These are phyloP conservation scores for Daedalea quercina DNA, from an alignment of 768 basidiomycete genomes.

Conservation along the genomic window DNA sequence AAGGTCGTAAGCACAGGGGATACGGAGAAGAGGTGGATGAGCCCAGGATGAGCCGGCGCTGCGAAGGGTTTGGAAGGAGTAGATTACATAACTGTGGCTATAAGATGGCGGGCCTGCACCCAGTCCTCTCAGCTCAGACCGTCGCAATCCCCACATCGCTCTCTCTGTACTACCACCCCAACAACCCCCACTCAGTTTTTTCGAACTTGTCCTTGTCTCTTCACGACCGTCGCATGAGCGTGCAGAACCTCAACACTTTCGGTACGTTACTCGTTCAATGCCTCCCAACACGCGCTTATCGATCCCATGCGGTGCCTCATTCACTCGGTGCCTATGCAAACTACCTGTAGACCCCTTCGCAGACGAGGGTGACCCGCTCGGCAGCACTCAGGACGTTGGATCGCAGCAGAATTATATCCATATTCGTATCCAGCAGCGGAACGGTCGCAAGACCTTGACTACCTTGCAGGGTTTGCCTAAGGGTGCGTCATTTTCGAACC, in stretches of 20 bases:
- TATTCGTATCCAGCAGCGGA: conserved; percentile 97
- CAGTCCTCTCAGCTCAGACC: conserved; percentile 5
- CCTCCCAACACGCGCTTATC: conserved; percentile 12
- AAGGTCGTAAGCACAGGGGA: too few relatives aligned
- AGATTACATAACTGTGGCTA: conserved; percentile 17
- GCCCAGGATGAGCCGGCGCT: not conserved
- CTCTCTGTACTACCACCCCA: conserved; percentile 20
- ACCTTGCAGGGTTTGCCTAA: conserved; percentile 94
- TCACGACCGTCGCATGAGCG: conserved; percentile 76
- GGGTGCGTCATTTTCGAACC: conserved; percentile 41
- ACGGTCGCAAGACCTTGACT: conserved; percentile 97
- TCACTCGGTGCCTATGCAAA: conserved; percentile 4
- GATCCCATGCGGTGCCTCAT: conserved; percentile 9
- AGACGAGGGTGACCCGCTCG: conserved; percentile 85
- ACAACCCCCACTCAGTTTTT: conserved; percentile 40
- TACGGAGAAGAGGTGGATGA: not conserved
- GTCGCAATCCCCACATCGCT: conserved; percentile 5
- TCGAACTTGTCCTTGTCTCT: conserved; percentile 25
- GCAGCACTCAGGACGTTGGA: conserved; percentile 66
- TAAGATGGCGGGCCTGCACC: conserved; percentile 11
- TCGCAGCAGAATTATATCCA: conserved; percentile 83
- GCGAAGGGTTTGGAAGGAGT: conserved; percentile 6
- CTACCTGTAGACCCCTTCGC: conserved; percentile 79
- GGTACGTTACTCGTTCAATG: conserved; percentile 41
- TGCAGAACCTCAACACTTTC: conserved; percentile 83